Conservation (phyloP, 352 stramenopile genomes). For the Albugo laibachii region DNA sequence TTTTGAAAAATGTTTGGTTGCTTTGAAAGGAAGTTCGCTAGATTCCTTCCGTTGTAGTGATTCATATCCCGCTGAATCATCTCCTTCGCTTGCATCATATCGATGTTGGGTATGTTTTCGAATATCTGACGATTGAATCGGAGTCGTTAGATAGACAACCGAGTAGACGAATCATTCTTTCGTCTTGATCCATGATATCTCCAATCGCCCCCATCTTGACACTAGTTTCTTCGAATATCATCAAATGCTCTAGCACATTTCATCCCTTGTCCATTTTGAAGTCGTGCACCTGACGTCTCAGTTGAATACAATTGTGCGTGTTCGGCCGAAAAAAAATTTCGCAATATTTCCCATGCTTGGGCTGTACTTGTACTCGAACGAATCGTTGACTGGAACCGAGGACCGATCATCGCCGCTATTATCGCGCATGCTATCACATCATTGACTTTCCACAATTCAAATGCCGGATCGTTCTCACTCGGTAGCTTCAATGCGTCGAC, state of each 20-base stretch:
- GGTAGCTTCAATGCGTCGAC: constrained; percentile 3
- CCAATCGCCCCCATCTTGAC: constrained; percentile 4
- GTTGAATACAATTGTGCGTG: constrained; percentile 8
- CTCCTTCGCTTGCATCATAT: constrained; percentile 7
- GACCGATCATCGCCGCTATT: background rate
- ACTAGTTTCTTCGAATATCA: constrained; percentile 10
- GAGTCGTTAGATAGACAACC: constrained; percentile 7
- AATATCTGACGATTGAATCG: constrained; percentile 9
- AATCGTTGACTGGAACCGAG: constrained; percentile 4
- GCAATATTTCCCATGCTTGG: constrained; percentile 9
- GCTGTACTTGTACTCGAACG: background rate
- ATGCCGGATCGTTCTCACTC: background rate
- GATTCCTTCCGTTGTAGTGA: background rate
- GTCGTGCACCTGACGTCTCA: constrained; percentile 8
- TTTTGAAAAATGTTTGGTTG: background rate
- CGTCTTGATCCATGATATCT: constrained; percentile 4
- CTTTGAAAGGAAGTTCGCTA: background rate
- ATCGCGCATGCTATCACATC: background rate
- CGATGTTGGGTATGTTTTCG: constrained; percentile 2
- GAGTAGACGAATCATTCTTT: background rate
- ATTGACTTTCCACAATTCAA: constrained; percentile 1
- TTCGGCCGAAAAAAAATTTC: constrained; percentile 6
- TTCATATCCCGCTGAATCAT: constrained; percentile 7
- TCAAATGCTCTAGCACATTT: constrained; percentile 8
- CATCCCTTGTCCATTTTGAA: constrained; percentile 2